Evolutionary conservation across 2,329 filamentous ascomycete species (phyloP).

Genomic region (Cercospora beticola): DNA sequence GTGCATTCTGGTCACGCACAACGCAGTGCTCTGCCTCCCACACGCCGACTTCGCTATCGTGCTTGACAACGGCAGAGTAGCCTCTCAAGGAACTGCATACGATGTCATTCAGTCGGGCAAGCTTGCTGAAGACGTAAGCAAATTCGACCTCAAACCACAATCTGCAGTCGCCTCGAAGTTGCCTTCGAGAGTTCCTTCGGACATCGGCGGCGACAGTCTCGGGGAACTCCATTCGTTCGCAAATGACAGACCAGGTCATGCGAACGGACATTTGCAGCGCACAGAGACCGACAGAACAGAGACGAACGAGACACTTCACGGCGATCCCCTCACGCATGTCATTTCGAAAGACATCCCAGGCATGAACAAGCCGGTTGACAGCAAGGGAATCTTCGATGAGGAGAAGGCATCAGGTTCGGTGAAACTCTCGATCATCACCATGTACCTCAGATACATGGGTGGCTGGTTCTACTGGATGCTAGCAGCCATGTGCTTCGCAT

Average conservation of each 20-base stretch:
- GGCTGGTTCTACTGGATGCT: slow-evolving; percentile 91
- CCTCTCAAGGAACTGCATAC: slow-evolving; percentile 70
- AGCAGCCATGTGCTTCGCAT: slow-evolving; percentile 70
- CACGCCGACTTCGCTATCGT: slow-evolving; percentile 77
- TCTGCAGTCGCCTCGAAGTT: slow-evolving; percentile 71
- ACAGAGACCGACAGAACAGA: slow-evolving; percentile 33
- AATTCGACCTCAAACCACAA: slow-evolving; percentile 61
- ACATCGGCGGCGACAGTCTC: slow-evolving; percentile 59
- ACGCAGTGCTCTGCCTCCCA: slow-evolving; percentile 82
- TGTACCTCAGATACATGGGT: slow-evolving; percentile 92
- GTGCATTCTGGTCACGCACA: slow-evolving; percentile 94
- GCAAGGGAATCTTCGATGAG: slow-evolving; percentile 62
- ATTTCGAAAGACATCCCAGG: slow-evolving; percentile 42
- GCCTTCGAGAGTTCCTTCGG: slow-evolving; percentile 76
- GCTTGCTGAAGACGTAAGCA: slow-evolving; percentile 80
- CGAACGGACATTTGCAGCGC: slow-evolving; percentile 49
- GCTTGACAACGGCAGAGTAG: slow-evolving; percentile 81
- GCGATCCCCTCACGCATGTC: slow-evolving; percentile 51
- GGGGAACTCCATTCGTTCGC: not conserved
- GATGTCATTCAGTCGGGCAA: slow-evolving; percentile 84
- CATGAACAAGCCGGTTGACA: slow-evolving; percentile 39
- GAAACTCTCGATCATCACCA: slow-evolving; percentile 78
- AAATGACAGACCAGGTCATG: slow-evolving; percentile 41
- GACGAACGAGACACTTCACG: slow-evolving; percentile 38
- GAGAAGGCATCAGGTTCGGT: slow-evolving; percentile 82